phyloP scores from a whole-genome alignment of 345 rosid species.

The Heritiera fomes region DNA sequence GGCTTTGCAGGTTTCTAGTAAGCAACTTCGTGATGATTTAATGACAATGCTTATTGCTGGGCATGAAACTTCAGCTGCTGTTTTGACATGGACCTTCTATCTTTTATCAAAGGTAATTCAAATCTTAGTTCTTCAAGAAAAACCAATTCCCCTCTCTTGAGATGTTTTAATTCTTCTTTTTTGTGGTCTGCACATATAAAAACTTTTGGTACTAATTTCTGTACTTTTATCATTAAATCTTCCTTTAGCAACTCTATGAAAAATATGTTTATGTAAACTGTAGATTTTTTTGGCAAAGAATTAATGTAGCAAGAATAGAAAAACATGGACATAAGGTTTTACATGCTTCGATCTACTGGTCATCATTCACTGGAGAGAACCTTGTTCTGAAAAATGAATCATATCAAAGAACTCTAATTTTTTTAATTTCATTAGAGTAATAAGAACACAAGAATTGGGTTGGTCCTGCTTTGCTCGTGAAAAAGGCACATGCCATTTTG shows the following conservation, averaged over 20 bases:
- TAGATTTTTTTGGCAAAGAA: neutral
- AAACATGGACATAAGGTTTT: neutral
- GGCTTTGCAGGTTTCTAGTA: slow-evolving; percentile 75
- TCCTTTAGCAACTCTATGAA: neutral
- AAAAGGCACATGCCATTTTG: neutral
- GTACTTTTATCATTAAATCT: neutral
- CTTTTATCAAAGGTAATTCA: slow-evolving; percentile 68
- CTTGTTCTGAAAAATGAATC: neutral
- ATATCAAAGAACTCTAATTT: neutral
- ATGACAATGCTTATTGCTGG: slow-evolving; percentile 99
- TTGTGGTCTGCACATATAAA: neutral
- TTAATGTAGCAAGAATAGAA: neutral
- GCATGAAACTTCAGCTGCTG: slow-evolving; percentile 97
- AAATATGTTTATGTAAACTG: neutral
- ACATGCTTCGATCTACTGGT: neutral
- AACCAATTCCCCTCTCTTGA: neutral
- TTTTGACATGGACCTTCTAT: slow-evolving; percentile 94
- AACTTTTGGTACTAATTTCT: slow-evolving; percentile 5
- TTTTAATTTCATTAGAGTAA: neutral
- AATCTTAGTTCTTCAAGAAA: neutral
- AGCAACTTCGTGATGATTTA: slow-evolving; percentile 96
- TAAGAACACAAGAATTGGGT: neutral
- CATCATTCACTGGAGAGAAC: neutral
- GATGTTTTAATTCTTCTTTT: neutral
- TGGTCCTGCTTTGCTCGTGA: neutral